Percentiles rank a stretch among this genome's conserved stretches.
These are phyloP conservation scores for Teratosphaeria zuluensis DNA, from an alignment of 2,329 filamentous ascomycete species.

Conservation along the genomic window DNA sequence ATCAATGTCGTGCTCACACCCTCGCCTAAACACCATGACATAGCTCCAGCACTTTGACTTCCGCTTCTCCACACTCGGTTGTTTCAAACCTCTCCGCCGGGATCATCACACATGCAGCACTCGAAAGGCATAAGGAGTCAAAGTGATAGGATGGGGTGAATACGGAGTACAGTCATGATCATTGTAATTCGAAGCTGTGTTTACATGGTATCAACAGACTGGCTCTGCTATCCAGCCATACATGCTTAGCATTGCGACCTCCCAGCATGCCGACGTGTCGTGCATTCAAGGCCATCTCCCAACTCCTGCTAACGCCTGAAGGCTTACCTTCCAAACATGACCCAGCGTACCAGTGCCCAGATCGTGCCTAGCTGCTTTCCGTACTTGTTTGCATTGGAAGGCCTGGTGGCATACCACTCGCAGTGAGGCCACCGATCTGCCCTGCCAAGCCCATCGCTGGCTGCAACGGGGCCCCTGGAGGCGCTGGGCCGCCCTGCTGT, in stretches of 20 bases:
- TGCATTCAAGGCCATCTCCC: neutral
- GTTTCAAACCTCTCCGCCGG: neutral
- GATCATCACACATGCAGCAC: neutral
- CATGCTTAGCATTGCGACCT: neutral
- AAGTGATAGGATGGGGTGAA: neutral
- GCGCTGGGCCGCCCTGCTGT: neutral
- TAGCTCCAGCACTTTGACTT: neutral
- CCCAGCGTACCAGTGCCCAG: too few species aligned
- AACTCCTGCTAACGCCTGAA: neutral
- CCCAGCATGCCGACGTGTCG: neutral
- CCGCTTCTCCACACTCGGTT: neutral
- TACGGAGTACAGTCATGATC: neutral
- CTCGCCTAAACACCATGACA: neutral
- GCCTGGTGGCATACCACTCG: neutral
- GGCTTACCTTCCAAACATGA: too few species aligned
- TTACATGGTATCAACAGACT: neutral
- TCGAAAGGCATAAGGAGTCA: neutral
- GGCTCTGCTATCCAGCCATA: neutral
- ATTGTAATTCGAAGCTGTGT: neutral
- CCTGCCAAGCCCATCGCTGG: conserved; percentile 3
- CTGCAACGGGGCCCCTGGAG: neutral
- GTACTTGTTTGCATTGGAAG: conserved; percentile 4
- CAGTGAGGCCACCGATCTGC: neutral
- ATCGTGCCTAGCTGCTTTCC: conserved; percentile 1
- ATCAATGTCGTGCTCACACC: neutral